Base-by-base conservation (phyloP, 257 asterid genomes). In the Apocynum venetum region DNA sequence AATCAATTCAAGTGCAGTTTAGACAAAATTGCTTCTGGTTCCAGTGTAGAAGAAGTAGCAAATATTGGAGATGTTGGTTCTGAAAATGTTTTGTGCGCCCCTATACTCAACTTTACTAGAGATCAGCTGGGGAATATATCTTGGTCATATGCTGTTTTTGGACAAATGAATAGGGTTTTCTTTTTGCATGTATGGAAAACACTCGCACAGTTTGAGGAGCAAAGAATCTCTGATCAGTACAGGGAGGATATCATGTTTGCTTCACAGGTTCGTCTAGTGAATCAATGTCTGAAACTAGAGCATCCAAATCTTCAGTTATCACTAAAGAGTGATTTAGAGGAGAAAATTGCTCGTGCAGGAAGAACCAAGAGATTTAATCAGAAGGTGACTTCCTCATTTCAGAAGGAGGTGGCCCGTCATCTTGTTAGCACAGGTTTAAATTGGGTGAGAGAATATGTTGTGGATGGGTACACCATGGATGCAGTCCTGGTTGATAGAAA, bases 101-200 rank as follows among this genome's bases (percentile, higher is more conserved):
- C 76, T 38, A 72, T 82, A 35, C 87, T 90, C 73, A 77, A 79
- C 47, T 89, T 94, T 72, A 83, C 80, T 38, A 89, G 97, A 82
- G 93, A 89, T 77, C 95, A 96, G 82, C 88, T 93, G 0, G 93
- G 97, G 48, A 91, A 88, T 71, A 90, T 96, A 75, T 85, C 89
- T 48, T 96, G 98, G 98, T 96, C 99, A 0, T 96, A 89, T 78
- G 93, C 99, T 6, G 98, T 93, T 83, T 86, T 93, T 82, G 99
- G 97, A 77, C 84, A 82, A 74, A 69, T 93, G 81, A 73, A 87
- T 71, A 82, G 86, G 51, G 81, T 64, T 44, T 95, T 90, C 90
- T 93, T 95, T 79, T 75, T 81, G 57, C 84, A 82, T 61, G 83
- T 89, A 15, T 91, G 98, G 99, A 89, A 73, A 84, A 82, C 86